phyloP scores from a whole-genome alignment of 1,139 yeast genomes.

The Geotrichum restrictum region DNA sequence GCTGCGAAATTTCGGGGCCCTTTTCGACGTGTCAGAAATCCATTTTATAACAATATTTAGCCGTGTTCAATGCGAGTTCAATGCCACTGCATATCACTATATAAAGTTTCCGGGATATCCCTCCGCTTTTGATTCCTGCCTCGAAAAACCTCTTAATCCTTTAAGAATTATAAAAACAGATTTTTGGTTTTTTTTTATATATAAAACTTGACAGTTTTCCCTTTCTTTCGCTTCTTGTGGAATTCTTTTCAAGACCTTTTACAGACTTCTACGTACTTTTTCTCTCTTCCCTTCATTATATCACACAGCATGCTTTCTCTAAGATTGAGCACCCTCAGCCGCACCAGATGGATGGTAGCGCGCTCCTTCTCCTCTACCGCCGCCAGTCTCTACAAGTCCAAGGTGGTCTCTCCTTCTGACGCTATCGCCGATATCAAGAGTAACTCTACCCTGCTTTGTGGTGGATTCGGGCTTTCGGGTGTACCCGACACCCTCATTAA shows the following conservation, averaged over 20 bases:
- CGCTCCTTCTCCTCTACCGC: not conserved
- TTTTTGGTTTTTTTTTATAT: not conserved
- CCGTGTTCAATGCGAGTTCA: no score
- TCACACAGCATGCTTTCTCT: not conserved
- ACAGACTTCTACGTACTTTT: no score
- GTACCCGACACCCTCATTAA: conserved; percentile 47
- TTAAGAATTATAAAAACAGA: no score
- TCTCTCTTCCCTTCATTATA: not conserved
- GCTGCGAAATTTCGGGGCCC: no score
- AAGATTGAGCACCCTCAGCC: not conserved
- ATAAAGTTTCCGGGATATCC: no score
- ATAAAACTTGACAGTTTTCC: not conserved
- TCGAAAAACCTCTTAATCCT: no score
- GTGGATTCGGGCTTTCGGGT: conserved; percentile 51
- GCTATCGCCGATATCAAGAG: conserved; percentile 17
- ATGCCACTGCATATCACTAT: no score
- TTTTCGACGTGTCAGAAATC: no score
- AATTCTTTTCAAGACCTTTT: no score
- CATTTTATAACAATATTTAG: no score
- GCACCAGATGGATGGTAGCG: conserved; percentile 1
- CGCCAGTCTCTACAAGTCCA: conserved; percentile 15
- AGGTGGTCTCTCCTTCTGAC: conserved; percentile 16
- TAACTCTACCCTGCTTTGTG: conserved; percentile 38
- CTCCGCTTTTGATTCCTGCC: no score
- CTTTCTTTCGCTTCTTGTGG: not conserved